phyloP scores from a whole-genome alignment of 116 monocot genomes.

The Phalaenopsis hybrid region DNA sequence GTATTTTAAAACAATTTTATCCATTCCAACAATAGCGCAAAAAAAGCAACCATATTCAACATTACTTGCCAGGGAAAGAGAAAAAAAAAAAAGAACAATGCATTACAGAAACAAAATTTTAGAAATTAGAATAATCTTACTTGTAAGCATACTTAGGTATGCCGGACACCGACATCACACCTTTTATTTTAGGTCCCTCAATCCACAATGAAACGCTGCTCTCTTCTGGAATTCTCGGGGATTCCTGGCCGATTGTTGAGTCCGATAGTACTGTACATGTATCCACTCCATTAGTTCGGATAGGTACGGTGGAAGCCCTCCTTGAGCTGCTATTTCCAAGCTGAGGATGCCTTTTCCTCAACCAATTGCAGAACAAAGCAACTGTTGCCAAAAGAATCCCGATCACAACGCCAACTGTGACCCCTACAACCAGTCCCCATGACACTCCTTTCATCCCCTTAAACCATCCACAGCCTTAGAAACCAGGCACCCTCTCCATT shows the following conservation, averaged over 20 bases:
- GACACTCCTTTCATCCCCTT: conserved; percentile 57
- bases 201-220: conserved; percentile 35
- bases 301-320: conserved; percentile 58
- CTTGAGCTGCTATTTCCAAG: conserved; percentile 58
- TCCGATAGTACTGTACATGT: conserved; percentile 47
- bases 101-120: background rate
- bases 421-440: conserved; percentile 69
- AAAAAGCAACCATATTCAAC: background rate
- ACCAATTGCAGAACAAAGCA: conserved; percentile 47
- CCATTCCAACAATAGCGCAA: background rate
- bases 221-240: conserved; percentile 29
- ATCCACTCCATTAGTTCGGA: conserved; percentile 57
- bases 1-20: too few relatives aligned
- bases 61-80: background rate
- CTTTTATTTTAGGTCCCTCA: conserved; percentile 48
- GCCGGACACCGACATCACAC: conserved; percentile 56
- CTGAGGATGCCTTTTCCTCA: conserved; percentile 31
- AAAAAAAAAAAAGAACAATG: background rate
- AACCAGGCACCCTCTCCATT: conserved; percentile 7
- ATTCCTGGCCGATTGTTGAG: conserved; percentile 58
- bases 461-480: conserved; percentile 10
- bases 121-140: conserved; percentile 26
- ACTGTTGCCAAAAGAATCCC: conserved; percentile 53
- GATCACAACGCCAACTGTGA: conserved; percentile 66
- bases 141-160: conserved; percentile 75